Base-by-base conservation (phyloP, 2,329 filamentous ascomycete species). In the Helotiales sp. region DNA sequence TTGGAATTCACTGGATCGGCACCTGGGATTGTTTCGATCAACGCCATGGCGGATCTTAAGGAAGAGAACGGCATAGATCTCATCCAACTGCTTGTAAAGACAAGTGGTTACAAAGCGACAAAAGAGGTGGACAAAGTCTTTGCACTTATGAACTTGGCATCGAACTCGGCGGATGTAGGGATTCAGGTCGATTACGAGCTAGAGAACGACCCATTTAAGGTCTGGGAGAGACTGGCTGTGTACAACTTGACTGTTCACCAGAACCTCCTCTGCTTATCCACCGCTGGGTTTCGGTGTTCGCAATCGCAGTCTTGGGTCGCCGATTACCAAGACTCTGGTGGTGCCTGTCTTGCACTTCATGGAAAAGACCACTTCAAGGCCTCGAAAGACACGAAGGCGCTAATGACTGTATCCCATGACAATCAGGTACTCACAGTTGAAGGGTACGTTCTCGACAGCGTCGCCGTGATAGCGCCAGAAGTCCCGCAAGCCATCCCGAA, bases 41-140 rank as follows among this genome's bases (percentile, higher is more conserved):
- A 43, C 22, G 55, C 22, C 32, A 59, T 59, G 55, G 34, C 55
- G 24, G 55, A 59, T 43, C 22, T 59, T 15, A 59, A 59, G 28
- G 55, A 59, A 26, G 34, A 20, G 22, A 24, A 37, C 20, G 55
- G 55, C 17, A 43, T 59, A 10, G 55, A 59, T 10, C 55, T 59
- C 20, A 26, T 59, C 13, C 34, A 30, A 6, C 55, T 59, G 7
- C 55, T 59, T 32, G 55, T 59, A 1, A 59, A 43, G 11, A 59
- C 55, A 43, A 37, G 55, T 11, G 30, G 28, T 7, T 59, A 59
- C 34, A 30, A 43, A 22, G 55, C 55, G 30, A 59, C 55, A 17
- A 59, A 59, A 17, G 55, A 59, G 30, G 55, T 59, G 4, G 55
- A 59, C 22, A 59, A 43, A 20, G 55, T 59, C 34, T 59, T 59